These are phyloP conservation scores for Gossypium thurberi DNA, from an alignment of 345 rosid species.

Conservation along the genomic window DNA sequence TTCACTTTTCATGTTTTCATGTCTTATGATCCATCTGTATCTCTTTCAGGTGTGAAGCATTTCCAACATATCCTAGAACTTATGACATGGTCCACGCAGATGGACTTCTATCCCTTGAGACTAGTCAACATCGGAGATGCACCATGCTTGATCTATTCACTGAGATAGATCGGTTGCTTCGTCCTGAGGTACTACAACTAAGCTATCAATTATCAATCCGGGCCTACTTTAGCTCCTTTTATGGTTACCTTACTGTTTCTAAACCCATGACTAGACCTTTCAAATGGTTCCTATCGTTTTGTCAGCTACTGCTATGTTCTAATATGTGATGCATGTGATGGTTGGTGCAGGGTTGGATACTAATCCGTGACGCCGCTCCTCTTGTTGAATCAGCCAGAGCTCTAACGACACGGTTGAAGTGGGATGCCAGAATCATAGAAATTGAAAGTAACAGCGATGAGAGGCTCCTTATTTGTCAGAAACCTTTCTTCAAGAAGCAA, in stretches of 20 bases:
- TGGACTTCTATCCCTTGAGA: conserved; percentile 65
- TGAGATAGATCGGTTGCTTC: conserved; percentile 90
- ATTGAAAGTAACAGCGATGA: conserved; percentile 80
- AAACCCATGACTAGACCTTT: background rate
- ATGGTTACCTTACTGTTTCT: conserved; percentile 2
- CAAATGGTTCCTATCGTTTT: background rate
- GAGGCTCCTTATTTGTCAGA: conserved; percentile 88
- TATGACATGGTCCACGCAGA: conserved; percentile 91
- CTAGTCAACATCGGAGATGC: conserved; percentile 43
- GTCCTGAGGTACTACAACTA: conserved; percentile 73
- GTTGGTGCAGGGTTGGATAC: conserved; percentile 85
- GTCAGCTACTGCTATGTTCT: background rate
- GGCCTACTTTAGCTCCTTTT: background rate
- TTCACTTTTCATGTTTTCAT: background rate
- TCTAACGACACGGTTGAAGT: conserved; percentile 58
- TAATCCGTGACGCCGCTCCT: conserved; percentile 64
- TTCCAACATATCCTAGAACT: conserved; percentile 90
- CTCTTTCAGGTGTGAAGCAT: conserved; percentile 81
- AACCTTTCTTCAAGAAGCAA: conserved; percentile 72
- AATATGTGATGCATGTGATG: background rate
- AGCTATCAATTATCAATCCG: background rate
- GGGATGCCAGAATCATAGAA: conserved; percentile 93
- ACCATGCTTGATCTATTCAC: conserved; percentile 51
- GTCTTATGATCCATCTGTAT: conserved; percentile 2
- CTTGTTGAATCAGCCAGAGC: conserved; percentile 75